These are phyloP conservation scores for Leishmania amazonensis DNA, from an alignment of 208 protist genomes.

Conservation along the genomic window DNA sequence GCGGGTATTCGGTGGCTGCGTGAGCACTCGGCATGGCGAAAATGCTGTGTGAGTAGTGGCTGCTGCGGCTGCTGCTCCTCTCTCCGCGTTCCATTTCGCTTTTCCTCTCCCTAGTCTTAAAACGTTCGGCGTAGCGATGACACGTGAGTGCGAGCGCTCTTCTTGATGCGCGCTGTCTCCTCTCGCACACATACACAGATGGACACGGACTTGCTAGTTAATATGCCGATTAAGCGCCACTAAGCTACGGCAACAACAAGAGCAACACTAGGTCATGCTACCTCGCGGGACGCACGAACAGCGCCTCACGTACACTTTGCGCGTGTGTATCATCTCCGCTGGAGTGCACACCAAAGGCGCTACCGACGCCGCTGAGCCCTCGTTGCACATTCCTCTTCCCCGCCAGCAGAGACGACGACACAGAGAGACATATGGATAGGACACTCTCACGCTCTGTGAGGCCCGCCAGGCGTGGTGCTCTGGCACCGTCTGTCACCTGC, in stretches of 20 bases:
- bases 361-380: not conserved
- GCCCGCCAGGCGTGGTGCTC: not conserved
- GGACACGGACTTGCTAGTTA: not conserved
- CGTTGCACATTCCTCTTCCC: not conserved
- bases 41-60: not conserved
- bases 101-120: not conserved
- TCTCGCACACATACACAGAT: slow-evolving; percentile 1
- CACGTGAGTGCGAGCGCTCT: not conserved
- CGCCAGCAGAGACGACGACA: not conserved
- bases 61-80: not conserved
- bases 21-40: not conserved
- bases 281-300: not conserved
- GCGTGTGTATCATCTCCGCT: not conserved
- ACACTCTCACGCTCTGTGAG: not conserved
- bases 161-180: not conserved
- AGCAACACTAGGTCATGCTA: not conserved
- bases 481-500: not conserved
- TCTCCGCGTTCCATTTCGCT: not conserved
- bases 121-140: not conserved
- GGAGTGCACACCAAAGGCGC: not conserved
- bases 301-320: not conserved
- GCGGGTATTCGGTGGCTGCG: not conserved
- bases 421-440: not conserved
- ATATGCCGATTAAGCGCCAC: slow-evolving; percentile 10
- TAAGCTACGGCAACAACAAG: not conserved